Base-by-base conservation (phyloP, 1,139 yeast genomes). In the Candida buenavistaensis region DNA sequence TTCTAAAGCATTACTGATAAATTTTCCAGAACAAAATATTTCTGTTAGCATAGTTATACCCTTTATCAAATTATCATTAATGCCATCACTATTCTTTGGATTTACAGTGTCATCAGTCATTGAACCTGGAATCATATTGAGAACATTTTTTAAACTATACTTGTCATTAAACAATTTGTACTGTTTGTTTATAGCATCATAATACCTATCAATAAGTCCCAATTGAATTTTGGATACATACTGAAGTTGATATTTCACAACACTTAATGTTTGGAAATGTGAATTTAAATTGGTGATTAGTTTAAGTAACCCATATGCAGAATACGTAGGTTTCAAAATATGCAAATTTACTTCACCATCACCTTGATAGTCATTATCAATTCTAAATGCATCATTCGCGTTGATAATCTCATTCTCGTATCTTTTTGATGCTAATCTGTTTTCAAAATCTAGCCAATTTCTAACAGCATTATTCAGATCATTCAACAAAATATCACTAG, bases 201-300 rank as follows among this genome's bases (percentile, higher is more conserved):
- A 70, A 51, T 85, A 89, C 26, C 64, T 64, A 37, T 82, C 83
- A 15, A 88, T 54, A 28, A 89, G 55, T 21, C 68, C 69, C 32
- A 88, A 57, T 52, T 88, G 95, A 23, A 88, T 79, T 16, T 78
- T 78, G 7, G 86, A 76, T 17, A 86, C 75, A 38, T 82, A 82
- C 48, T 78, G 74, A 36, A 86, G 63, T 49, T 88, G 87, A 50
- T 76, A 82, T 38, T 77, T 78, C 26, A 78, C 75, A 16, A 85
- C 66, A 14, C 72, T 68, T 37, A 81, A 58, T 10, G 81, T 68
- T 26, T 69, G 61, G 48, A 81, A 83, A 44, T 81, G 84, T 26
- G 67, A 69, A 6, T 87, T 85, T 27, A 87, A 69, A 34, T 80
- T 81, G 41, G 82, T 82, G 23, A 89, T 63, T 22, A 89, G 61